Percentiles rank a stretch among this genome's conserved stretches.
phyloP scores from a whole-genome alignment of 371 early-diverging fungal genomes.

The Dichotomocladium elegans region DNA sequence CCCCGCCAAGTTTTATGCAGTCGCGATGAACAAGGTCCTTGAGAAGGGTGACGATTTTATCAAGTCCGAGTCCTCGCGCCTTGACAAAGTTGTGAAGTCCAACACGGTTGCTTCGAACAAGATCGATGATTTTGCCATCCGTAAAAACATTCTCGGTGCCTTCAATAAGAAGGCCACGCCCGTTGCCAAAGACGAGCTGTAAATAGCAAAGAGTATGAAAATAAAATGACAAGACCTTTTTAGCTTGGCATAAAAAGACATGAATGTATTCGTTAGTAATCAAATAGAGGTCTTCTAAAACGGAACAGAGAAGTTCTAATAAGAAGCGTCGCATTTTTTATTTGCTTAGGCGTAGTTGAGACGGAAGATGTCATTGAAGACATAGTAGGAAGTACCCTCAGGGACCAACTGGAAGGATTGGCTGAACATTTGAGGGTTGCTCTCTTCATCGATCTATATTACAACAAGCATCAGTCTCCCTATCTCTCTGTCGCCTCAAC shows the following conservation, averaged over 20 bases:
- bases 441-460: conserved; percentile 71
- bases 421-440: conserved; percentile 71
- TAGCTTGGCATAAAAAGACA: too few relatives aligned
- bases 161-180: conserved; percentile 46
- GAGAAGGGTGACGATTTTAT: conserved; percentile 55
- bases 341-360: conserved; percentile 48
- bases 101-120: conserved; percentile 60
- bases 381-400: conserved; percentile 57
- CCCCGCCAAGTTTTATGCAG: conserved; percentile 70
- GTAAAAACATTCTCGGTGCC: conserved; percentile 68
- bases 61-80: conserved; percentile 62
- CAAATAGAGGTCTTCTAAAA: too few relatives aligned
- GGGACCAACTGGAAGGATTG: conserved; percentile 83
- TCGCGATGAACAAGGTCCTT: conserved; percentile 70
- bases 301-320: too few relatives aligned
- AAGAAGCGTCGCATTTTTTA: too few relatives aligned
- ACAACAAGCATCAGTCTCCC: neutral
- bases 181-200: conserved; percentile 26
- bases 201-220: conserved; percentile 5
- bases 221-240: neutral
- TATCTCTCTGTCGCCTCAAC: too few relatives aligned
- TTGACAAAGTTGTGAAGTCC: conserved; percentile 62
- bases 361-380: conserved; percentile 83
- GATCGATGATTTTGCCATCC: conserved; percentile 72
- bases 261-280: too few relatives aligned